Evolutionary conservation across 108 stramenopile genomes (phyloP).

Genomic region (Conticribra guillardii): DNA sequence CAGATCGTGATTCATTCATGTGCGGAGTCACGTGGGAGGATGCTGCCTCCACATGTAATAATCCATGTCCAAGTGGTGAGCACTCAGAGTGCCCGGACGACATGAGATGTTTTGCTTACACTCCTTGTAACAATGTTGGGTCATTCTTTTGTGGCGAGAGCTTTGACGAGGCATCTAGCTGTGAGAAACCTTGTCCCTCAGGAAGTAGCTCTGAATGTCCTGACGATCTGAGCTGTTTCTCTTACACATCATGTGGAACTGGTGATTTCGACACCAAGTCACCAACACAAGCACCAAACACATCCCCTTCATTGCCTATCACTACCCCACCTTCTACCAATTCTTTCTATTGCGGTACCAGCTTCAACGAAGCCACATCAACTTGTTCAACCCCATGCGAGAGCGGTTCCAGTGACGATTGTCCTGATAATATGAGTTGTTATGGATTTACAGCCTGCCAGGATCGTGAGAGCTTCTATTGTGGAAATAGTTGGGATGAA

Average conservation of each 20-base stretch:
- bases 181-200: conserved; percentile 69
- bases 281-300: conserved; percentile 28
- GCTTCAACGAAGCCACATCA: conserved; percentile 79
- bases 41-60: conserved; percentile 37
- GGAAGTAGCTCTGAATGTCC: conserved; percentile 75
- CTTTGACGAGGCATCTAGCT: conserved; percentile 48
- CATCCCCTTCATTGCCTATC: too few species aligned
- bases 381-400: conserved; percentile 72
- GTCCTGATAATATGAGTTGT: conserved; percentile 80
- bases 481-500: conserved; percentile 51
- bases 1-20: conserved; percentile 56
- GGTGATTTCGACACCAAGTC: conserved; percentile 42
- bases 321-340: conserved; percentile 8
- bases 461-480: conserved; percentile 47
- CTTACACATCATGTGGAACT: conserved; percentile 81
- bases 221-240: conserved; percentile 71
- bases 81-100: conserved; percentile 43
- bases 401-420: conserved; percentile 53
- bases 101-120: conserved; percentile 56
- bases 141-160: conserved; percentile 46
- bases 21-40: conserved; percentile 46
- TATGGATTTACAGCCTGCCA: conserved; percentile 85
- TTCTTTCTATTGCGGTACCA: conserved; percentile 52
- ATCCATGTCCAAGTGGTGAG: conserved; percentile 51
- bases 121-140: conserved; percentile 50